Conservation (phyloP, 2,329 filamentous ascomycete genomes). For the Aspergillus sp. region DNA sequence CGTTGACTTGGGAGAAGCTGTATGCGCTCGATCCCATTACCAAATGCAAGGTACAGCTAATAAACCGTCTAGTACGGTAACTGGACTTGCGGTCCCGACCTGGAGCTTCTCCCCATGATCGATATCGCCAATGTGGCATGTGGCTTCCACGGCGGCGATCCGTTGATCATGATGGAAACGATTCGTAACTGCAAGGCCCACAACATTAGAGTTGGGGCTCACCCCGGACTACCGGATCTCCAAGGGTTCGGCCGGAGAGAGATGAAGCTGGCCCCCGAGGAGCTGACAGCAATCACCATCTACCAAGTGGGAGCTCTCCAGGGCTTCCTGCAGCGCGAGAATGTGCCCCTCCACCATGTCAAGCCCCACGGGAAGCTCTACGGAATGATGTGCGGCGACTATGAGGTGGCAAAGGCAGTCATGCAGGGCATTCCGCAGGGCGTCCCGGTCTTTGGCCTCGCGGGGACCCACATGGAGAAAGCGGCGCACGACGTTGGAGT, state of each 20-base stretch:
- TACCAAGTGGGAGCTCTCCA: constrained; percentile 58
- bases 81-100: constrained; percentile 45
- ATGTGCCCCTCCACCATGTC: constrained; percentile 49
- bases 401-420: constrained; percentile 44
- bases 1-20: constrained; percentile 39
- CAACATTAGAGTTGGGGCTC: constrained; percentile 50
- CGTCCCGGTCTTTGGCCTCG: constrained; percentile 45
- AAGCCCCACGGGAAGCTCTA: constrained; percentile 56
- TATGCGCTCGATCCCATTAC: constrained; percentile 7
- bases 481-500: constrained; percentile 45
- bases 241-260: constrained; percentile 56
- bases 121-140: constrained; percentile 56
- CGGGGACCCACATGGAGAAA: constrained; percentile 46
- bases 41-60: neutral
- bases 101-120: constrained; percentile 52
- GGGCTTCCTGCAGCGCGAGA: constrained; percentile 50
- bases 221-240: constrained; percentile 56
- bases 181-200: constrained; percentile 50
- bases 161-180: constrained; percentile 55
- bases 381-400: constrained; percentile 46
- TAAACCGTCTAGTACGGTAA: constrained; percentile 31
- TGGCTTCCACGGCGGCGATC: constrained; percentile 52
- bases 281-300: constrained; percentile 48
- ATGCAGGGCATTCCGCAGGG: constrained; percentile 45
- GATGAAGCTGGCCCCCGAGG: constrained; percentile 50